These are phyloP conservation scores for Rhizopogon vinicolor DNA, from an alignment of 768 basidiomycete genomes.

Conservation along the genomic window DNA sequence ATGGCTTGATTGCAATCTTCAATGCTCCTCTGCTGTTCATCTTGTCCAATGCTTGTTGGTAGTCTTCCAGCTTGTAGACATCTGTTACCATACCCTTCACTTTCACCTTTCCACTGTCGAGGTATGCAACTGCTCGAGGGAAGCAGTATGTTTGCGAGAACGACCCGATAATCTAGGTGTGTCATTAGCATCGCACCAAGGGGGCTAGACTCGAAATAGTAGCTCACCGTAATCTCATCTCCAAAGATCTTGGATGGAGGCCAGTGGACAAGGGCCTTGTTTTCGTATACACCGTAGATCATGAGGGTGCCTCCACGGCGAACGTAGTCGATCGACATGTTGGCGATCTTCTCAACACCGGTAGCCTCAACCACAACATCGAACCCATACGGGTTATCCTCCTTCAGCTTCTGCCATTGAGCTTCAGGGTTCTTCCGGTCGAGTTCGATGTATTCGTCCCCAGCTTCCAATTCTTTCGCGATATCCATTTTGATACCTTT, in stretches of 20 bases:
- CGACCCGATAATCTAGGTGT: conserved; percentile 74
- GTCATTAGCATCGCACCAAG: conserved; percentile 1
- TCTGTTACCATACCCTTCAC: conserved; percentile 80
- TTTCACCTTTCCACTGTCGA: conserved; percentile 81
- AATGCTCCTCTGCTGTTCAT: conserved; percentile 60
- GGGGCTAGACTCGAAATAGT: neutral
- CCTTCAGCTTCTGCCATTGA: conserved; percentile 79
- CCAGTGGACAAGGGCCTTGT: conserved; percentile 82
- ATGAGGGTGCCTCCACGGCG: conserved; percentile 79
- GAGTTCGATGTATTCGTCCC: conserved; percentile 82
- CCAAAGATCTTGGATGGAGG: conserved; percentile 77
- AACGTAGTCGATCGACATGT: conserved; percentile 87
- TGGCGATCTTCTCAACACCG: conserved; percentile 83
- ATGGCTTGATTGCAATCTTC: conserved; percentile 62
- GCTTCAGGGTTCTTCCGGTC: conserved; percentile 68
- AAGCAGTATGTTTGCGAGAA: conserved; percentile 89
- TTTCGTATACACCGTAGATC: conserved; percentile 89
- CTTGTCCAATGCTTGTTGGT: conserved; percentile 67
- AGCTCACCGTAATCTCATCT: conserved; percentile 58
- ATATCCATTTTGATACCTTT: conserved; percentile 90
- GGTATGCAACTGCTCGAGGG: conserved; percentile 85
- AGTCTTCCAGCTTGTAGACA: conserved; percentile 63
- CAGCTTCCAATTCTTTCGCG: conserved; percentile 73
- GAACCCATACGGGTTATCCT: conserved; percentile 83
- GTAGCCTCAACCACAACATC: conserved; percentile 83